A percentile compares a stretch with the other conserved stretches of the same genome.
Conservation (phyloP, 148 eudicot species). For the Cornus suecica region DNA sequence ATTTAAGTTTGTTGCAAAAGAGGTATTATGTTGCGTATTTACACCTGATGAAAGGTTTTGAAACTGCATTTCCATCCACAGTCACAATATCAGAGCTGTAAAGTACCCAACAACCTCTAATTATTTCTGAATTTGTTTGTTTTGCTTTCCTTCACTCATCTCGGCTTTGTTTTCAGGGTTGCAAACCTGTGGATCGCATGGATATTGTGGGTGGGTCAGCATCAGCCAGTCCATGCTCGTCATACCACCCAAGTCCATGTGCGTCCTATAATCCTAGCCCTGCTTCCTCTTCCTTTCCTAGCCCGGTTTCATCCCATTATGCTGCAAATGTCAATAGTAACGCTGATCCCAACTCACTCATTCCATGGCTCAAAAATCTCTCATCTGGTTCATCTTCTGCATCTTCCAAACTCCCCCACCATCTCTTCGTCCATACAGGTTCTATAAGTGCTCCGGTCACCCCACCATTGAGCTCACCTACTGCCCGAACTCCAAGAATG, state of each 20-base stretch:
- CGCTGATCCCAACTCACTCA: slow-evolving; percentile 77
- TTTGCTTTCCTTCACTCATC: slow-evolving; percentile 8
- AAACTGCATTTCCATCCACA: not conserved
- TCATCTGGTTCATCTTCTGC: slow-evolving; percentile 64
- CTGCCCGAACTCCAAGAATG: slow-evolving; percentile 69
- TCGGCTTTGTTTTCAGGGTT: slow-evolving; percentile 52
- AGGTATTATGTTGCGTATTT: not conserved
- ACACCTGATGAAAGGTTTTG: not conserved
- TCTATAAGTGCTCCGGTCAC: slow-evolving; percentile 99
- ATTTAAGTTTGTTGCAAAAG: not conserved
- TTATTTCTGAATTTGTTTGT: not conserved
- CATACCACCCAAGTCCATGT: slow-evolving; percentile 84
- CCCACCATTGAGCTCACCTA: slow-evolving; percentile 91
- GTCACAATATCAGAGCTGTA: not conserved
- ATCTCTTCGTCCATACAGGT: slow-evolving; percentile 62
- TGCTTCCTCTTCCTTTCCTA: slow-evolving; percentile 74
- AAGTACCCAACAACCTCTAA: not conserved
- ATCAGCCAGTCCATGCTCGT: slow-evolving; percentile 79
- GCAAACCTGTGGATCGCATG: slow-evolving; percentile 65
- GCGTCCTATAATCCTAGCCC: slow-evolving; percentile 92
- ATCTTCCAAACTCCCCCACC: slow-evolving; percentile 67
- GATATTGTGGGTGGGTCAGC: slow-evolving; percentile 73
- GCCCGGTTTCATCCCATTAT: slow-evolving; percentile 60
- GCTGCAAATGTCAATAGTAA: slow-evolving; percentile 32
- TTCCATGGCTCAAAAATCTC: slow-evolving; percentile 94